These are phyloP conservation scores for Lipomyces oligophaga DNA, from an alignment of 805 yeast species.

Conservation along the genomic window DNA sequence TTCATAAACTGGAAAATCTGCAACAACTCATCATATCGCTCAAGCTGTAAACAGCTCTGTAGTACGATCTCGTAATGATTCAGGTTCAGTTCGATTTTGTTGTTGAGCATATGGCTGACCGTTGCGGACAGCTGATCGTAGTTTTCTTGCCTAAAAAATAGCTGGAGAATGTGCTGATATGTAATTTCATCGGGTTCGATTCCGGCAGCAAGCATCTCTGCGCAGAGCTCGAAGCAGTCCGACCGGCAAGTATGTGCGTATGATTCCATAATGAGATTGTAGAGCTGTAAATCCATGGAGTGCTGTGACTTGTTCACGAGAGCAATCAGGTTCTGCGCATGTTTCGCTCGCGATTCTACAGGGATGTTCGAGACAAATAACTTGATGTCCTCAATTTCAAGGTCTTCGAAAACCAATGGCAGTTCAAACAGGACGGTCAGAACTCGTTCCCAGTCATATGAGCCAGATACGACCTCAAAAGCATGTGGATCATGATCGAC, in stretches of 20 bases:
- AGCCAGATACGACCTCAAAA: slow-evolving; percentile 13
- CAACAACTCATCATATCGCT: slow-evolving; percentile 56
- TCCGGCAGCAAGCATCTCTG: slow-evolving; percentile 21
- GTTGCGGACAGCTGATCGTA: slow-evolving; percentile 29
- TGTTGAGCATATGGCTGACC: slow-evolving; percentile 30
- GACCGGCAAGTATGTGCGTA: too few species aligned
- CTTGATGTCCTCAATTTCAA: too few species aligned
- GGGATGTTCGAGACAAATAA: slow-evolving; percentile 35
- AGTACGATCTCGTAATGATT: slow-evolving; percentile 17
- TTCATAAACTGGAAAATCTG: slow-evolving; percentile 82
- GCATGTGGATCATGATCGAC: slow-evolving; percentile 11
- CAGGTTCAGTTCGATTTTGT: slow-evolving; percentile 30
- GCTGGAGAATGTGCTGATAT: slow-evolving; percentile 37
- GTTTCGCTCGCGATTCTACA: slow-evolving; percentile 25
- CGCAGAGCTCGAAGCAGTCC: too few species aligned
- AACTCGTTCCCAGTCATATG: slow-evolving; percentile 29
- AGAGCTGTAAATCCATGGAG: slow-evolving; percentile 2
- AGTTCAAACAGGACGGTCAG: slow-evolving; percentile 15
- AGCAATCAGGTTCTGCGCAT: slow-evolving; percentile 27
- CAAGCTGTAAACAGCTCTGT: slow-evolving; percentile 28
- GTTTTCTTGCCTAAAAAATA: slow-evolving; percentile 33
- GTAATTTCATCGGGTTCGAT: slow-evolving; percentile 32
- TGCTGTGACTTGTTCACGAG: slow-evolving; percentile 26
- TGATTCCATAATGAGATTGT: slow-evolving; percentile 35
- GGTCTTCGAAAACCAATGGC: slow-evolving; percentile 32